A percentile compares a stretch with the other conserved stretches of the same genome.
Conservation (phyloP, 352 stramenopile species). For the Phytophthora pinifolia region DNA sequence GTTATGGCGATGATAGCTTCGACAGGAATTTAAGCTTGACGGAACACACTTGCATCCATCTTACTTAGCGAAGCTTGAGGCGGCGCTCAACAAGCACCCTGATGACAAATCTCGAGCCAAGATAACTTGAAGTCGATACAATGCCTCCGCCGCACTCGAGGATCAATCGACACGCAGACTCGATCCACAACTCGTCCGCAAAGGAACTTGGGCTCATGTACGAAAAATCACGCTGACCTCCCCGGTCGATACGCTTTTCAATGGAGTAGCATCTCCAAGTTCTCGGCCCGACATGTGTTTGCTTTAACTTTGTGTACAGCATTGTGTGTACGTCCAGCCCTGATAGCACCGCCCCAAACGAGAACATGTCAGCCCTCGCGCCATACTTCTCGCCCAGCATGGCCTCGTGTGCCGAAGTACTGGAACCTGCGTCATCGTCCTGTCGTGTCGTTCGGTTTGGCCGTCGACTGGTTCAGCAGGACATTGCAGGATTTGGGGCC, state of each 20-base stretch:
- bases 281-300: constrained; percentile 1
- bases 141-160: constrained; percentile 16
- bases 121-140: constrained; percentile 31
- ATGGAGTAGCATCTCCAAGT: constrained; percentile 19
- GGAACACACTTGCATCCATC: constrained; percentile 85
- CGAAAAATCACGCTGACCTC: constrained; percentile 25
- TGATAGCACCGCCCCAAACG: constrained; percentile 31
- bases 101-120: neutral
- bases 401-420: constrained; percentile 26
- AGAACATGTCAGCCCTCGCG: constrained; percentile 31
- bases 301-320: constrained; percentile 14
- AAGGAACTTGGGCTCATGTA: constrained; percentile 1
- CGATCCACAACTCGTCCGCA: constrained; percentile 15
- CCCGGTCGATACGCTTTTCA: constrained; percentile 33
- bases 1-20: constrained; percentile 35
- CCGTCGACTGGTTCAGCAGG: constrained; percentile 25
- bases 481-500: constrained; percentile 26
- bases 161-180: constrained; percentile 27
- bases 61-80: constrained; percentile 60
- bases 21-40: constrained; percentile 59
- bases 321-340: constrained; percentile 27
- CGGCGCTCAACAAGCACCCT: constrained; percentile 26
- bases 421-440: constrained; percentile 26
- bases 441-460: constrained; percentile 10
- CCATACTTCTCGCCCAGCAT: constrained; percentile 28